Evolutionary conservation across 352 stramenopile genomes (phyloP).

Genomic region (Globisporangium radiosum): DNA sequence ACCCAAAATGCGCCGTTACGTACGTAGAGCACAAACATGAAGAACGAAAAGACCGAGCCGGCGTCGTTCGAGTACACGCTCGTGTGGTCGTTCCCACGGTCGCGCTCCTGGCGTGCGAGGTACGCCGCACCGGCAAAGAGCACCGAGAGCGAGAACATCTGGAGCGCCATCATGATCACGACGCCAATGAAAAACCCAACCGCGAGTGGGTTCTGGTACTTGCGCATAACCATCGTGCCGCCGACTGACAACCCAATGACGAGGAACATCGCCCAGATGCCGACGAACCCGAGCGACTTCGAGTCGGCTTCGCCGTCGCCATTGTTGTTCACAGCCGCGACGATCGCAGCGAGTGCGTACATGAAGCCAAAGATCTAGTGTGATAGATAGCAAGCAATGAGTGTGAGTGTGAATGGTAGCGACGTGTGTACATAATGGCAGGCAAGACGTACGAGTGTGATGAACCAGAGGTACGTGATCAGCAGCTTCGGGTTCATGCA

Average conservation of each 20-base stretch:
- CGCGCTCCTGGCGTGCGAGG: slow-evolving; percentile 57
- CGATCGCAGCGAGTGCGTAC: slow-evolving; percentile 81
- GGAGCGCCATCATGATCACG: slow-evolving; percentile 87
- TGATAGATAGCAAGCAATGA: slow-evolving; percentile 22
- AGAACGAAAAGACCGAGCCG: slow-evolving; percentile 77
- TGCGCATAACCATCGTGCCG: slow-evolving; percentile 86
- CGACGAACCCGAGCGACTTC: slow-evolving; percentile 78
- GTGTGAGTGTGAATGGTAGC: slow-evolving; percentile 37
- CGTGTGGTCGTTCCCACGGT: slow-evolving; percentile 41
- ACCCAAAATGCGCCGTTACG: slow-evolving; percentile 7
- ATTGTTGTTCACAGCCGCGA: slow-evolving; percentile 77
- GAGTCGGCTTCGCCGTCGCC: slow-evolving; percentile 51
- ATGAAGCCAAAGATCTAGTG: slow-evolving; percentile 72
- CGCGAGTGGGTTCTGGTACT: slow-evolving; percentile 81
- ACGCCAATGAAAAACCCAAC: slow-evolving; percentile 89
- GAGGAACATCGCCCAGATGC: slow-evolving; percentile 81
- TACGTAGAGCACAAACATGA: slow-evolving; percentile 86
- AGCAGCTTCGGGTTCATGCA: slow-evolving; percentile 76
- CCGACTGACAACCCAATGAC: slow-evolving; percentile 73
- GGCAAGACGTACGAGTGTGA: slow-evolving; percentile 35
- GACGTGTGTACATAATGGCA: background rate
- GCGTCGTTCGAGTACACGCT: slow-evolving; percentile 76
- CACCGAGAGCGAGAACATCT: slow-evolving; percentile 81
- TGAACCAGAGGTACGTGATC: slow-evolving; percentile 85
- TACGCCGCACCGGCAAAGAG: slow-evolving; percentile 71